Conservation (phyloP, 208 protist species). For the Trypanosoma platydactyli region DNA sequence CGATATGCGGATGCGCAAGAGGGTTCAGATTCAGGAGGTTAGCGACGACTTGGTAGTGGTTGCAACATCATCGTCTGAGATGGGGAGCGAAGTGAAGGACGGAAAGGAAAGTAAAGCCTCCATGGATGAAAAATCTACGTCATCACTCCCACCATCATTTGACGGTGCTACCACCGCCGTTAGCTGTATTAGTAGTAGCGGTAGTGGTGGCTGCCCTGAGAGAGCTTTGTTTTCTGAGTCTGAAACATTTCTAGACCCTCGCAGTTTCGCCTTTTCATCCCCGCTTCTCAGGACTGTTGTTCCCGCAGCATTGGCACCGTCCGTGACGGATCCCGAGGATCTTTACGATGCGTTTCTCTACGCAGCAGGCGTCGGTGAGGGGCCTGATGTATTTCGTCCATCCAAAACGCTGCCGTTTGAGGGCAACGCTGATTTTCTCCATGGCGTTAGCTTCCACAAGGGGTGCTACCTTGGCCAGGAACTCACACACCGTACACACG, state of each 20-base stretch:
- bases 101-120: background rate
- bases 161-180: background rate
- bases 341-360: slow-evolving; percentile 57
- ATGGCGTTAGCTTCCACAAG: slow-evolving; percentile 93
- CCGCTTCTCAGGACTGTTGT: slow-evolving; percentile 22
- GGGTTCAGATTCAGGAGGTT: slow-evolving; percentile 63
- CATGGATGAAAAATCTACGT: background rate
- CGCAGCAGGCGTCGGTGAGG: slow-evolving; percentile 82
- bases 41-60: slow-evolving; percentile 49
- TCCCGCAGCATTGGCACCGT: background rate
- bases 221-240: slow-evolving; percentile 1
- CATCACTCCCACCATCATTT: background rate
- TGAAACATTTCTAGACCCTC: slow-evolving; percentile 65
- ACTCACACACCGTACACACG: slow-evolving; percentile 93
- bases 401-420: slow-evolving; percentile 90
- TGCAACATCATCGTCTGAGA: slow-evolving; percentile 24
- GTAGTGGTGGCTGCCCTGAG: background rate
- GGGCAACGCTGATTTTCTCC: slow-evolving; percentile 90
- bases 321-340: slow-evolving; percentile 15
- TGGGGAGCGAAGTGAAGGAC: background rate
- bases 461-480: slow-evolving; percentile 97
- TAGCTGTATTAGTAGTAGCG: slow-evolving; percentile 1
- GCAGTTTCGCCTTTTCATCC: slow-evolving; percentile 40
- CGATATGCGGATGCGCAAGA: slow-evolving; percentile 82
- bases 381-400: slow-evolving; percentile 55